A percentile compares a stretch with the other conserved stretches of the same genome.
These are phyloP conservation scores for Eucalyptus polybractea DNA, from an alignment of 345 rosid species.

Conservation along the genomic window DNA sequence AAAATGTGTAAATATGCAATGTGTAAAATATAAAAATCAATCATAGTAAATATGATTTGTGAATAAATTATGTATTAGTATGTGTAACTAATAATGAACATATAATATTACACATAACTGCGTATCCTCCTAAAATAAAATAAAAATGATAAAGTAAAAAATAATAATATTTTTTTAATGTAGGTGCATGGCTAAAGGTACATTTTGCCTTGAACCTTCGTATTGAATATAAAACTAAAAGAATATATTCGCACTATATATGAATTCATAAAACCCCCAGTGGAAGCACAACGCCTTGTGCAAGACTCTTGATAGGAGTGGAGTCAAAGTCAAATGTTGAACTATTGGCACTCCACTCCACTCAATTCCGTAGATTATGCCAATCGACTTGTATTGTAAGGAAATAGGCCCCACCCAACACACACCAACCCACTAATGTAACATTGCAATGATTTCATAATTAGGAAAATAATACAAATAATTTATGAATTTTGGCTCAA, in stretches of 20 bases:
- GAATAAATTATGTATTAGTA: background rate
- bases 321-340: background rate
- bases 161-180: background rate
- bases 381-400: background rate
- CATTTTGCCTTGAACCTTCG: background rate
- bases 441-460: background rate
- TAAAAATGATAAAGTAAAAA: too few species aligned
- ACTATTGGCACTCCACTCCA: background rate
- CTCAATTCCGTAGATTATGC: background rate
- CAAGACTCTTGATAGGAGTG: background rate
- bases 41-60: background rate
- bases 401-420: background rate
- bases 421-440: background rate
- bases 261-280: background rate
- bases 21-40: background rate
- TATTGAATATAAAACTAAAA: background rate
- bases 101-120: background rate
- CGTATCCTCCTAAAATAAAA: background rate
- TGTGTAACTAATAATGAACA: background rate
- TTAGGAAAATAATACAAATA: fast-evolving
- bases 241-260: background rate
- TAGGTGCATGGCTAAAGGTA: background rate
- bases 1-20: background rate
- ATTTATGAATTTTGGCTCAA: background rate
- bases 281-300: background rate